Base-by-base conservation (phyloP, 2,329 filamentous ascomycete species). In the Aspergillus bombycis region DNA sequence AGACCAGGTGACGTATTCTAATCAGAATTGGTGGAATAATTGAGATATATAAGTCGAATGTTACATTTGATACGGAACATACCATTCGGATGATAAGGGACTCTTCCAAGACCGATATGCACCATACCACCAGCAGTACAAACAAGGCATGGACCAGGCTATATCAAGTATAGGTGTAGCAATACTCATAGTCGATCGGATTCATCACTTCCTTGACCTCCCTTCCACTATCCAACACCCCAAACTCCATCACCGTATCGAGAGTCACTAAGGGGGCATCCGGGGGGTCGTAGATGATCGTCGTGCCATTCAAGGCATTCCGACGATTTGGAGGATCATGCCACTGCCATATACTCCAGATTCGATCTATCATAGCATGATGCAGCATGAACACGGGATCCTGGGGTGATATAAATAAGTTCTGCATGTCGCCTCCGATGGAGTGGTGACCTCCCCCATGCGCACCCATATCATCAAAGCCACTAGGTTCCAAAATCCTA, bases 381-480 rank as follows among this genome's bases (percentile, higher is more conserved):
- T 76, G 74, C 21, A 76, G 66, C 64, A 75, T 75, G 60, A 75
- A 76, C 11, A 72, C 55, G 1, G 73, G 74, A 63, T 76, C 72
- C 38, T 66, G 64, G 3, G 64, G 64, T 45, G 62, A 56, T 2
- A 59, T 12, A n/a, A 59, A 66, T 23, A 64, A 58, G 45, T 66
- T 58, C 4, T 32, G 19, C 64, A 66, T 64, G 1, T 41, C 28
- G 9, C 56, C 41, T 21, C 53, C 57, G 2, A 64, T 26, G 11
- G 53, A n/a, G 23, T 28, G 36, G 55, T 66, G 64, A 3, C 53
- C 61, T 0, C 55, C 59, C 1, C 54, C 21, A 45, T 66, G 64
- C 4, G 57, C 56, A 4, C 55, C 57, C 4, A 45, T 19, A 3
- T 16, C 19, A 28, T 52, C 36, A 14, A 16, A 19, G 1, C 11